Base-by-base conservation (phyloP, 768 basidiomycete species). In the Dentipellis fragilis region DNA sequence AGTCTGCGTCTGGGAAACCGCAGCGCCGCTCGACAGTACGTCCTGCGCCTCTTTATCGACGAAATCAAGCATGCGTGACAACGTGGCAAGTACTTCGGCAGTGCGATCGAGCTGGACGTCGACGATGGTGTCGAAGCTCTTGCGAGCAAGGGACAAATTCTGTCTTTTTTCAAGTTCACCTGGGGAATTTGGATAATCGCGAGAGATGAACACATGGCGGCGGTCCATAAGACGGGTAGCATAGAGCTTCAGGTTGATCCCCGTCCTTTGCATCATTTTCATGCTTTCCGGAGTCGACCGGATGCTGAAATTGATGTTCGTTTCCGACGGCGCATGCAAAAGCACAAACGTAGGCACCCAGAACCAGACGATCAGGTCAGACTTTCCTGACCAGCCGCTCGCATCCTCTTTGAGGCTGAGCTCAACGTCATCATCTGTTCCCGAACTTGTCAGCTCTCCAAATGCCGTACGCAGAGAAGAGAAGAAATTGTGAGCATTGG, bases 331-430 rank as follows among this genome's bases (percentile, higher is more conserved):
- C 22, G 53, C 51, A 29, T 57, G 60, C 0, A 66, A 54, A 3
- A 54, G 17, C 11, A 72, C 56, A 4, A 65, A 54, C 51, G 60
- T 57, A 0, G 72, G 67, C 29, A 72, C 56, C 39, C 59, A 58
- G 49, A 68, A 66, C 4, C 65, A 55, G 16, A 58, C 64, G 10
- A 60, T 48, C n/a, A 66, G 45, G 3, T 39, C 54, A 29, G 56
- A 38, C 7, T 21, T 23, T 9, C 65, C 66, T 11, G 51, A 21
- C 58, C 62, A 51, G 29, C 50, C 50, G 14, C 21, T 10, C n/a
- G 23, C 36, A 11, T 42, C 52, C 36, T 53, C 52, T 2, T 21
- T 29, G 16, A 53, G 19, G 11, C 19, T 19, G 1, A 53, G 39
- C 14, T 29, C 14, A 3, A 22, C 21, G 2, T 22, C 37, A 16